phyloP scores from a whole-genome alignment of 2,329 filamentous ascomycete species.

The Epicoccum nigrum region DNA sequence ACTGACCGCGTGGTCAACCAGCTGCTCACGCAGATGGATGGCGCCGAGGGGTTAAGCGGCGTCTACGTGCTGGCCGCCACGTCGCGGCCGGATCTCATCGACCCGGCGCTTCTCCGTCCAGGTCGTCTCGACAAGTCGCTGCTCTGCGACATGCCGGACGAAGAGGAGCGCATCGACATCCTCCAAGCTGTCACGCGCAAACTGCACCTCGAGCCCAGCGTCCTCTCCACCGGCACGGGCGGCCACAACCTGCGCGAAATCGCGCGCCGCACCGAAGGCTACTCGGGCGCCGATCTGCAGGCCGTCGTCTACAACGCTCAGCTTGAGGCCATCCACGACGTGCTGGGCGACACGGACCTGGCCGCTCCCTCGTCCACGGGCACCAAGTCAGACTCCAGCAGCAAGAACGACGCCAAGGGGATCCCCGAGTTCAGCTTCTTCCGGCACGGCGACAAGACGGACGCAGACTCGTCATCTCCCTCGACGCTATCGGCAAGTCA shows the following conservation, averaged over 20 bases:
- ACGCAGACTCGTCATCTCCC: slow-evolving; percentile 45
- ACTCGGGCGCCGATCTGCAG: slow-evolving; percentile 92
- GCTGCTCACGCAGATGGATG: slow-evolving; percentile 97
- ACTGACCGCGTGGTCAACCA: slow-evolving; percentile 98
- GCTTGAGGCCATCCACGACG: slow-evolving; percentile 93
- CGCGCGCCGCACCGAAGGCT: slow-evolving; percentile 81
- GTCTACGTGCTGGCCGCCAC: slow-evolving; percentile 97
- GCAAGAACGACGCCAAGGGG: slow-evolving; percentile 12
- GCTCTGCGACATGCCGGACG: slow-evolving; percentile 83
- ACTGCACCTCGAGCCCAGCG: slow-evolving; percentile 72
- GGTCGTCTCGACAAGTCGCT: slow-evolving; percentile 93
- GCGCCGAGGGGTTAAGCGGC: slow-evolving; percentile 89
- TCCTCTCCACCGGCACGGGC: slow-evolving; percentile 54
- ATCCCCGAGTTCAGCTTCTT: slow-evolving; percentile 66
- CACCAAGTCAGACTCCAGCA: slow-evolving; percentile 36
- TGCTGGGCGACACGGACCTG: slow-evolving; percentile 67
- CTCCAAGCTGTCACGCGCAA: slow-evolving; percentile 82
- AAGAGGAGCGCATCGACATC: slow-evolving; percentile 86
- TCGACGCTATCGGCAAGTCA: slow-evolving; percentile 55
- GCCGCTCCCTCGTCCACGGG: slow-evolving; percentile 35
- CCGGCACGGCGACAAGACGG: slow-evolving; percentile 68
- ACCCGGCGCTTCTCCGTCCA: slow-evolving; percentile 88
- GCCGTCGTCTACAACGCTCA: slow-evolving; percentile 96
- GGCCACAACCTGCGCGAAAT: slow-evolving; percentile 70
- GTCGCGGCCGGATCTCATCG: slow-evolving; percentile 90